A percentile compares a stretch with the other conserved stretches of the same genome.
Conservation (phyloP, 1,284 basidiomycete genomes). For the Bjerkandera adusta region DNA sequence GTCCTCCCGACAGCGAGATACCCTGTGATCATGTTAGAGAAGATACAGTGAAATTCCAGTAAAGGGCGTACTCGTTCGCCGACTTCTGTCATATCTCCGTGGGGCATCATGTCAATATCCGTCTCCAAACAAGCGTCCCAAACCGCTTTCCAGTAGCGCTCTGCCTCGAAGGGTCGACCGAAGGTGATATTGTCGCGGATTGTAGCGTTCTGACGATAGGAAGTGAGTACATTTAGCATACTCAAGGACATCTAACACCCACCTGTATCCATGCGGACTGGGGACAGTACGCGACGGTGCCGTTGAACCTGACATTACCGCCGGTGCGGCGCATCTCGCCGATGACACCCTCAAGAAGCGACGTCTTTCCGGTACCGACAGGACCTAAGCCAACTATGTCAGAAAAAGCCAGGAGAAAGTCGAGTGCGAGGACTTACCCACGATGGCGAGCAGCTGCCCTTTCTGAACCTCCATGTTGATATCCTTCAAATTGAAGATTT, state of each 20-base stretch:
- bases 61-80: slow-evolving; percentile 68
- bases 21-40: slow-evolving; percentile 37
- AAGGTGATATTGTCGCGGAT: slow-evolving; percentile 86
- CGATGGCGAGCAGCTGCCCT: slow-evolving; percentile 77
- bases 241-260: slow-evolving; percentile 1
- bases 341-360: slow-evolving; percentile 67
- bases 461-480: slow-evolving; percentile 65
- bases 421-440: slow-evolving; percentile 43
- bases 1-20: slow-evolving; percentile 82
- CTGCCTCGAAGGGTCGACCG: slow-evolving; percentile 77
- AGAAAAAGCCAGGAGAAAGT: background rate
- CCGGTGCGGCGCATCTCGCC: slow-evolving; percentile 66
- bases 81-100: slow-evolving; percentile 87
- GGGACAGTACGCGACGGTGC: slow-evolving; percentile 77
- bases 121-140: slow-evolving; percentile 73
- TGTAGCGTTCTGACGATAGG: slow-evolving; percentile 68
- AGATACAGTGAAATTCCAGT: background rate
- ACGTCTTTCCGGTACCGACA: slow-evolving; percentile 65
- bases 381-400: slow-evolving; percentile 23
- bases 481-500: slow-evolving; percentile 55
- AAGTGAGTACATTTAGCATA: background rate
- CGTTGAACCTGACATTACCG: slow-evolving; percentile 49
- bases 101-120: slow-evolving; percentile 79
- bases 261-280: slow-evolving; percentile 86
- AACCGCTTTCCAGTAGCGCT: slow-evolving; percentile 76